Evolutionary conservation across 164 flowering plant genomes (phyloP).

Genomic region (Annona cherimola): DNA sequence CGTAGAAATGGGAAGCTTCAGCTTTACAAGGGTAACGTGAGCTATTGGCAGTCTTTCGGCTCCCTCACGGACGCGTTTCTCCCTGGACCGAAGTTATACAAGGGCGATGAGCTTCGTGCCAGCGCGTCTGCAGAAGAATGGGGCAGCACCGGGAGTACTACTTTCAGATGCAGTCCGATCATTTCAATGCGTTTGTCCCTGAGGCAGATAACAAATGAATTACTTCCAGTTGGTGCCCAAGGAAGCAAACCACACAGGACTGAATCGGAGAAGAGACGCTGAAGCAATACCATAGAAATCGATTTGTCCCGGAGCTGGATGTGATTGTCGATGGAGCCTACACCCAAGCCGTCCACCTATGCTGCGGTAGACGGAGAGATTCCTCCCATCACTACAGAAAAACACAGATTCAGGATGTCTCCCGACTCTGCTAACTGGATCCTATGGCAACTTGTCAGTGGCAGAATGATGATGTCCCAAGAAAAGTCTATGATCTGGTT

Average conservation of each 20-base stretch:
- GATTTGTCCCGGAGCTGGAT: neutral
- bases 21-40: neutral
- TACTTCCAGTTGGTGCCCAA: neutral
- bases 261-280: neutral
- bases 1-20: neutral
- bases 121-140: neutral
- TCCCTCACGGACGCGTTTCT: neutral
- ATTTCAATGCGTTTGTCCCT: neutral
- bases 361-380: neutral
- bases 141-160: neutral
- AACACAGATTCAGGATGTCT: neutral
- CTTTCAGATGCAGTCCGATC: neutral
- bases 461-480: conserved; percentile 2
- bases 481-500: conserved; percentile 15
- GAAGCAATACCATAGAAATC: too few relatives aligned
- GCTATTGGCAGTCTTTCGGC: neutral
- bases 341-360: neutral
- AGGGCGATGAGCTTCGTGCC: neutral
- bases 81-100: neutral
- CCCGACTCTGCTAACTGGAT: neutral
- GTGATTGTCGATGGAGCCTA: neutral
- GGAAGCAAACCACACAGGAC: neutral
- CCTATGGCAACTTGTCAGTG: conserved; percentile 23
- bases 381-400: neutral
- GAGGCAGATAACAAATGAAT: neutral